Evolutionary conservation across 2,329 filamentous ascomycete genomes (phyloP).

Genomic region (Cytospora piceicola): DNA sequence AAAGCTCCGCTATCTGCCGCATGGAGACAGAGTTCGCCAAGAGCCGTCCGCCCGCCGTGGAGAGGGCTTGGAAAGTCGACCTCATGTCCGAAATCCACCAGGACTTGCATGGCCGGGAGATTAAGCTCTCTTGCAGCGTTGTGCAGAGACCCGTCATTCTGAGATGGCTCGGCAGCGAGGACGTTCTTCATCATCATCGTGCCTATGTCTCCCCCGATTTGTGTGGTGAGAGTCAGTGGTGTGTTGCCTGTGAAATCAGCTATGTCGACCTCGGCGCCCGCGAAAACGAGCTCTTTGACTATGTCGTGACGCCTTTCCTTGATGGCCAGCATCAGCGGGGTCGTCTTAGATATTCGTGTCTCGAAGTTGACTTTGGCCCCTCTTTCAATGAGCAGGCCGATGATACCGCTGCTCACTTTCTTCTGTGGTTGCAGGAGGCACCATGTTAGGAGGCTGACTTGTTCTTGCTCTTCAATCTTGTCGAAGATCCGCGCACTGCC

Average conservation of each 20-base stretch:
- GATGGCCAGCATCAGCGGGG: slow-evolving; percentile 64
- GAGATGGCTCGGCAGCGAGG: slow-evolving; percentile 58
- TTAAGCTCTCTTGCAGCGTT: slow-evolving; percentile 66
- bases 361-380: slow-evolving; percentile 62
- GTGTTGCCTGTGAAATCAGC: slow-evolving; percentile 61
- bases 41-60: slow-evolving; percentile 64
- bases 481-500: slow-evolving; percentile 49
- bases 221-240: slow-evolving; percentile 63
- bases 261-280: slow-evolving; percentile 63
- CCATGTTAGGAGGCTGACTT: slow-evolving; percentile 63
- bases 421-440: slow-evolving; percentile 66
- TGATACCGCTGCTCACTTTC: slow-evolving; percentile 60
- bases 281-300: slow-evolving; percentile 58
- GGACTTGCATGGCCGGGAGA: slow-evolving; percentile 56
- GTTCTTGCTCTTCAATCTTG: slow-evolving; percentile 55
- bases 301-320: slow-evolving; percentile 59
- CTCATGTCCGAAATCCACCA: slow-evolving; percentile 64
- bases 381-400: slow-evolving; percentile 59
- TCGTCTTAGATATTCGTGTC: slow-evolving; percentile 55
- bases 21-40: slow-evolving; percentile 66
- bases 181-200: slow-evolving; percentile 59
- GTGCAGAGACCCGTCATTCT: slow-evolving; percentile 69
- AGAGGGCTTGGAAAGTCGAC: slow-evolving; percentile 67
- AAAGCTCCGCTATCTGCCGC: slow-evolving; percentile 52
- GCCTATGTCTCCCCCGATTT: slow-evolving; percentile 56